Evolutionary conservation across 176 grass and related monocot species (phyloP).

Genomic region (Phoenix dactylifera): DNA sequence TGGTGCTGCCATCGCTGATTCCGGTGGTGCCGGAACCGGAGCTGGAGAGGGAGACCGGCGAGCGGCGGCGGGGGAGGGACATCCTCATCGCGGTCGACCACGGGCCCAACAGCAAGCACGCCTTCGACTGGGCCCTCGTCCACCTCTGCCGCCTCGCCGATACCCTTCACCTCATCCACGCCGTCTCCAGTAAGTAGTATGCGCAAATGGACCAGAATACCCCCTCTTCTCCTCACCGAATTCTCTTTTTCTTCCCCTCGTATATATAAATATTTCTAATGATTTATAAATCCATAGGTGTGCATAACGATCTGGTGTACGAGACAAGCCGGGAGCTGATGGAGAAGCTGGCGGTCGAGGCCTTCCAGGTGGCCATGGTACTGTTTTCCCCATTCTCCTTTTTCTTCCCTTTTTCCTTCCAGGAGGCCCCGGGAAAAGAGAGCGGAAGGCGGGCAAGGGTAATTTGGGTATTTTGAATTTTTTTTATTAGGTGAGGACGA

Average conservation of each 20-base stretch:
- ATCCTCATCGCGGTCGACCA: slow-evolving; percentile 75
- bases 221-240: background rate
- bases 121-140: slow-evolving; percentile 72
- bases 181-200: slow-evolving; percentile 50
- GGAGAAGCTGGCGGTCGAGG: slow-evolving; percentile 58
- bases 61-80: slow-evolving; percentile 68
- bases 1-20: slow-evolving; percentile 59
- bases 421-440: too few relatives aligned
- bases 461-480: background rate
- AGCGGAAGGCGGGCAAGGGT: too few relatives aligned
- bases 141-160: slow-evolving; percentile 78
- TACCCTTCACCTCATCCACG: slow-evolving; percentile 74
- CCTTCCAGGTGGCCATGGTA: slow-evolving; percentile 62
- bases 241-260: too few relatives aligned
- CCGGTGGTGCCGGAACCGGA: slow-evolving; percentile 49
- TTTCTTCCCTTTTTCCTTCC: too few relatives aligned
- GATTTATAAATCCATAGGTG: slow-evolving; percentile 23
- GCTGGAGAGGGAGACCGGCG: slow-evolving; percentile 75
- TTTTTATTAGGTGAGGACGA: slow-evolving; percentile 48
- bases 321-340: slow-evolving; percentile 46
- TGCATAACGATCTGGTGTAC: slow-evolving; percentile 75
- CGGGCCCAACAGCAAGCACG: slow-evolving; percentile 77
- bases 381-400: background rate
- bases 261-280: too few relatives aligned
- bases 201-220: too few relatives aligned